phyloP scores from a whole-genome alignment of 2,329 filamentous ascomycete genomes.

The Delphinella strobiligena region DNA sequence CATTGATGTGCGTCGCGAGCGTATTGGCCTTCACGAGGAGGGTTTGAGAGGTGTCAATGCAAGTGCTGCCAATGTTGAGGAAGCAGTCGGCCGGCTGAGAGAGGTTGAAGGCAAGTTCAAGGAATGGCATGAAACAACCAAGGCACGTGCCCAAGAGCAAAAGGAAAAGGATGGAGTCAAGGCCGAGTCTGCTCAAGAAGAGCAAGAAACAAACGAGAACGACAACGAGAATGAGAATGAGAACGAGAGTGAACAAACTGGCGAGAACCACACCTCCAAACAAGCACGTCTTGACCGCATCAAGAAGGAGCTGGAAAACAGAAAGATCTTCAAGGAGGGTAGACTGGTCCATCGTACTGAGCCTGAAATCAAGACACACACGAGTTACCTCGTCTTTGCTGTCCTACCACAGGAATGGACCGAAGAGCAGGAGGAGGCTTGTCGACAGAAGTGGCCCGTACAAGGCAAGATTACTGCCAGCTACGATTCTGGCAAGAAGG shows the following conservation, averaged over 20 bases:
- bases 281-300: slow-evolving; percentile 19
- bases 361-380: slow-evolving; percentile 86
- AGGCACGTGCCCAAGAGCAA: slow-evolving; percentile 5
- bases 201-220: slow-evolving; percentile 20
- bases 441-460: slow-evolving; percentile 29
- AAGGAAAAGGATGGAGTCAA: slow-evolving; percentile 17
- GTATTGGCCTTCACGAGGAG: slow-evolving; percentile 61
- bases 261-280: slow-evolving; percentile 13
- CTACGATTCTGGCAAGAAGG: slow-evolving; percentile 24
- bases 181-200: slow-evolving; percentile 2
- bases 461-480: slow-evolving; percentile 41
- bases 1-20: slow-evolving; percentile 71
- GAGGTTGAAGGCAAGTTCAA: slow-evolving; percentile 60
- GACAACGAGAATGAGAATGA: slow-evolving; percentile 14
- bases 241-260: slow-evolving; percentile 14
- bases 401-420: slow-evolving; percentile 78
- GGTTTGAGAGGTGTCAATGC: slow-evolving; percentile 55
- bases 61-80: slow-evolving; percentile 60
- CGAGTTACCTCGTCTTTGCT: slow-evolving; percentile 92
- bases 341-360: slow-evolving; percentile 70
- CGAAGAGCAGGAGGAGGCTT: slow-evolving; percentile 65
- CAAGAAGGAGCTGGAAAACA: slow-evolving; percentile 23
- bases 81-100: slow-evolving; percentile 62
- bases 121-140: slow-evolving; percentile 44
- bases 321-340: slow-evolving; percentile 62